A percentile compares a stretch with the other conserved stretches of the same genome.
phyloP scores from a whole-genome alignment of 139 green algal species.

The Coelastrella sp. region DNA sequence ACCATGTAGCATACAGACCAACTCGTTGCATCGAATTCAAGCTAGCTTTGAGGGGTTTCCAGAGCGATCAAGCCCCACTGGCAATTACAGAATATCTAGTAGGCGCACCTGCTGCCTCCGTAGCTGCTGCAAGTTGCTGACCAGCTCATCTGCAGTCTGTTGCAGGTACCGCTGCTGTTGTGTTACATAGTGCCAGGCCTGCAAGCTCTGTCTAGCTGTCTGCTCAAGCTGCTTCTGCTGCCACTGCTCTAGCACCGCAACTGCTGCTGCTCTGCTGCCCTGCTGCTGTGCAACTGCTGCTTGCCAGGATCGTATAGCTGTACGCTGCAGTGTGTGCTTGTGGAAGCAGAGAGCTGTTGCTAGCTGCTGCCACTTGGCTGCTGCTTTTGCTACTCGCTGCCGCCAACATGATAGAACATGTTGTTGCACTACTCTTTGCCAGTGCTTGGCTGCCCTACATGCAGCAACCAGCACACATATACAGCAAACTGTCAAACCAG shows the following conservation, averaged over 20 bases:
- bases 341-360: constrained; percentile 34
- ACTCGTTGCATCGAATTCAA: too few species aligned
- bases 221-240: background rate
- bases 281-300: background rate
- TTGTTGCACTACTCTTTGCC: constrained; percentile 10
- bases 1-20: background rate
- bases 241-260: background rate
- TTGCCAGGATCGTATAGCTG: background rate
- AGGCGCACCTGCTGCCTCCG: constrained; percentile 9
- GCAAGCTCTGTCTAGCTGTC: background rate
- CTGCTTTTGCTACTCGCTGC: background rate
- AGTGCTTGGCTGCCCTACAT: constrained; percentile 8
- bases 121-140: background rate
- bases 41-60: too few species aligned
- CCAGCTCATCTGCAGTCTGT: background rate
- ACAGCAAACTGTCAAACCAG: too few species aligned
- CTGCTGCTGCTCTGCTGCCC: constrained; percentile 11
- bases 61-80: too few species aligned
- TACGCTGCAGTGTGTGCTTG: constrained; percentile 9
- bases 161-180: background rate
- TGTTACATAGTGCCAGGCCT: background rate
- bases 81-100: background rate
- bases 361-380: constrained; percentile 27
- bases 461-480: background rate
- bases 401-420: constrained; percentile 23